Percentiles rank a stretch among this genome's conserved stretches.
Evolutionary conservation across 2,329 filamentous ascomycete genomes (phyloP).

Genomic region (Hypoxylon sp.): DNA sequence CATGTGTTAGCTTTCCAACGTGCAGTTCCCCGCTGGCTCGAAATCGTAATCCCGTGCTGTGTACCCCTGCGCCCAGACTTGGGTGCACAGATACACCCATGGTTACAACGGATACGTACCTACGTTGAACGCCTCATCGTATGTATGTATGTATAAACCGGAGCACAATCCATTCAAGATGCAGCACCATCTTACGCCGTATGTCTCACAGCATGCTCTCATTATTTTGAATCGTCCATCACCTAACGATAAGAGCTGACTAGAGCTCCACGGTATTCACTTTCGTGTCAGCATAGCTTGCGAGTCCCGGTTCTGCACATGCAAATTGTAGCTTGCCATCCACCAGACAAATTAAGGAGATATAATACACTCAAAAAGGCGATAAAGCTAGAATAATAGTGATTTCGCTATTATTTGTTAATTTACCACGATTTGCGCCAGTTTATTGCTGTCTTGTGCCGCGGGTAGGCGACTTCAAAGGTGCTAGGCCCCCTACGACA

Average conservation of each 20-base stretch:
- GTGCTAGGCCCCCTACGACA: slow-evolving; percentile 12
- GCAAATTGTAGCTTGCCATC: slow-evolving; percentile 9
- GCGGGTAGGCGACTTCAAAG: slow-evolving; percentile 12
- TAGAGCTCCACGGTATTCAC: too few relatives aligned
- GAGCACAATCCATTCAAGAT: neutral
- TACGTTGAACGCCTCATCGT: slow-evolving; percentile 8
- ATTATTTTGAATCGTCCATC: slow-evolving; percentile 9
- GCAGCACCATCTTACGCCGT: neutral
- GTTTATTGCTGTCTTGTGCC: slow-evolving; percentile 17
- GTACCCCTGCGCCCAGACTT: slow-evolving; percentile 17
- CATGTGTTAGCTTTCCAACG: slow-evolving; percentile 2
- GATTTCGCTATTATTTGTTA: neutral
- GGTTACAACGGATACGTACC: neutral
- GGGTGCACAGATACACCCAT: slow-evolving; percentile 21
- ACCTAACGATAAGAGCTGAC: slow-evolving; percentile 17
- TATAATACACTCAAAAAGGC: slow-evolving; percentile 8
- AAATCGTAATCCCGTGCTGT: slow-evolving; percentile 8
- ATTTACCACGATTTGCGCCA: slow-evolving; percentile 20
- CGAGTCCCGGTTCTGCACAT: slow-evolving; percentile 2
- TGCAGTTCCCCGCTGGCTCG: slow-evolving; percentile 22
- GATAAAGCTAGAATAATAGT: neutral
- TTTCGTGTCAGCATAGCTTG: slow-evolving; percentile 7
- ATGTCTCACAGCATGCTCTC: neutral
- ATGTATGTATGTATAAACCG: neutral
- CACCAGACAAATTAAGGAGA: neutral